Evolutionary conservation across 2,329 filamentous ascomycete genomes (phyloP).

Genomic region (Bisporella sp.): DNA sequence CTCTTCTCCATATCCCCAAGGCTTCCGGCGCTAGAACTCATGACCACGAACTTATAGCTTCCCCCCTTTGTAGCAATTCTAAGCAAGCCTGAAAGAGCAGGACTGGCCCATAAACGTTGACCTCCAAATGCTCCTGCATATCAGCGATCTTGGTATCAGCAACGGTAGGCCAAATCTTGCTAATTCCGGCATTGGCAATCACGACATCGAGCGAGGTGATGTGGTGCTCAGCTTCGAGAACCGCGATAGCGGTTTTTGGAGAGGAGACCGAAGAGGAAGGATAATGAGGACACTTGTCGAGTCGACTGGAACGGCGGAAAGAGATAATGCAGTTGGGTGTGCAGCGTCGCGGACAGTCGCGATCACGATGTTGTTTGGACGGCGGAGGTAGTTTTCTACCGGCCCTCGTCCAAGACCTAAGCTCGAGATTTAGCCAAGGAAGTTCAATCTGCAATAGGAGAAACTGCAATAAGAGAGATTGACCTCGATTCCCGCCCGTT

Average conservation of each 20-base stretch:
- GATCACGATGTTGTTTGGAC: conserved; percentile 30
- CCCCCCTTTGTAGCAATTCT: conserved; percentile 25
- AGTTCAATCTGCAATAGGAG: no score
- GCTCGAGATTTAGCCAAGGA: no score
- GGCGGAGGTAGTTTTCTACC: conserved; percentile 1
- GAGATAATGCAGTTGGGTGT: conserved; percentile 21
- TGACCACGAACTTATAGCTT: conserved; percentile 25
- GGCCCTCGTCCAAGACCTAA: conserved; percentile 16
- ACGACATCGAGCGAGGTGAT: conserved; percentile 29
- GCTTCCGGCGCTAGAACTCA: conserved; percentile 19
- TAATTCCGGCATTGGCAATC: conserved; percentile 32
- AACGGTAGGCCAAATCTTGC: conserved; percentile 21
- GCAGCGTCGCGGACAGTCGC: conserved; percentile 29
- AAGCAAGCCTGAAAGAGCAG: conserved; percentile 27
- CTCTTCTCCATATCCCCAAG: not conserved
- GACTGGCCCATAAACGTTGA: conserved; percentile 26
- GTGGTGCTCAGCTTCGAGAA: conserved; percentile 20
- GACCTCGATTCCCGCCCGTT: no score
- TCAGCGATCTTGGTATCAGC: conserved; percentile 25
- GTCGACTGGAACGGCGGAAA: conserved; percentile 21
- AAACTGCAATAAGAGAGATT: no score
- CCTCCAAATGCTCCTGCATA: conserved; percentile 18
- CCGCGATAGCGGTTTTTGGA: conserved; percentile 21
- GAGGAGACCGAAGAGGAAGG: conserved; percentile 25
- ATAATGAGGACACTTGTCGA: conserved; percentile 27